These are phyloP conservation scores for Paramecium sexaurelia DNA, from an alignment of 73 alveolate genomes.

Conservation along the genomic window DNA sequence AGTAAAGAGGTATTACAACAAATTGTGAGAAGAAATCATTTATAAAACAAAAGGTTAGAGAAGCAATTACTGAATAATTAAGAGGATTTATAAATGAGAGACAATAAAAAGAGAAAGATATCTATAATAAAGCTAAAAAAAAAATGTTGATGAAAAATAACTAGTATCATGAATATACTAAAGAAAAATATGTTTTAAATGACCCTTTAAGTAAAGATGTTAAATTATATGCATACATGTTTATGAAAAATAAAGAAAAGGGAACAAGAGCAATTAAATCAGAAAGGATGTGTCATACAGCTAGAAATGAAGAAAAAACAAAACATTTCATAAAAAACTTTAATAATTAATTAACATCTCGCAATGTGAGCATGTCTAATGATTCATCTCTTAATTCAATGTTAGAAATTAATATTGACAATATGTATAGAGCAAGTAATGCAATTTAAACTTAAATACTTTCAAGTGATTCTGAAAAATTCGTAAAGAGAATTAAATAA, in stretches of 20 bases:
- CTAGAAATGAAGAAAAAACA: neutral
- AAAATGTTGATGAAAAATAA: neutral
- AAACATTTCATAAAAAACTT: neutral
- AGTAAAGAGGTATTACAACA: neutral
- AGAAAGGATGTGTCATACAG: neutral
- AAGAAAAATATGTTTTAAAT: neutral
- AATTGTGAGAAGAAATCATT: neutral
- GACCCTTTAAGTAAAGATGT: conserved; percentile 18
- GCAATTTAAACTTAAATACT: neutral
- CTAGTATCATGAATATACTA: neutral
- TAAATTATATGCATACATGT: conserved; percentile 9
- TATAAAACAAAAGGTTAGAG: neutral
- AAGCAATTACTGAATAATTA: neutral
- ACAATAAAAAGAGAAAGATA: neutral
- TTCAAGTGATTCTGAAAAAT: neutral
- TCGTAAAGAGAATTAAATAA: neutral
- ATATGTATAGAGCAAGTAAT: conserved; percentile 12
- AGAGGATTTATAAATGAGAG: neutral
- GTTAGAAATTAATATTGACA: conserved; percentile 11
- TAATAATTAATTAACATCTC: neutral
- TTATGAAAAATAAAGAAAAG: neutral
- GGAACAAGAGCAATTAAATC: too few relatives aligned
- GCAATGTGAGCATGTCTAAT: neutral
- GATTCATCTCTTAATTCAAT: conserved; percentile 40
- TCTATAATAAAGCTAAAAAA: neutral